Conservation (phyloP, 495 filamentous ascomycete genomes). For the Penicillium daleae region DNA sequence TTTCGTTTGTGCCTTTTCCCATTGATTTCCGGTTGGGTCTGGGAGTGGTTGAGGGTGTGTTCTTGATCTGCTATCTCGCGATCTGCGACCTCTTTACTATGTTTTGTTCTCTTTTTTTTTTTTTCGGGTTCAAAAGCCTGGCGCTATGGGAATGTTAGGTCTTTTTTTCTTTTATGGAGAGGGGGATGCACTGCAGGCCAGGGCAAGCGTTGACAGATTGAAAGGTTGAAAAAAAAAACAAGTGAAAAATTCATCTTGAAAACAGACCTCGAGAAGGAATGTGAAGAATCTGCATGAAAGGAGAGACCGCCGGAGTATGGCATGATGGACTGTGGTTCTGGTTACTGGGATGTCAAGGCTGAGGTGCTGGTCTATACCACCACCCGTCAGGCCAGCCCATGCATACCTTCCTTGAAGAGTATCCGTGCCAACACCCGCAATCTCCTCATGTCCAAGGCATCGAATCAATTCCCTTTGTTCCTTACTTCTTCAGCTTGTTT, state of each 20-base stretch:
- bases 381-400: neutral
- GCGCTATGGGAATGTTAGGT: conserved; percentile 41
- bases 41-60: conserved; percentile 1
- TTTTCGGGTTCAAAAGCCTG: conserved; percentile 45
- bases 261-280: neutral
- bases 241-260: neutral
- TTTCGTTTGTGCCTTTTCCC: conserved; percentile 18
- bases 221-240: conserved; percentile 3
- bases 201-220: conserved; percentile 20
- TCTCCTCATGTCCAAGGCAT: neutral
- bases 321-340: neutral
- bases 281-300: neutral
- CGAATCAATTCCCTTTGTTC: conserved; percentile 3
- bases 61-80: conserved; percentile 2
- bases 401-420: neutral
- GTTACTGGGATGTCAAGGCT: neutral
- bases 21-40: neutral
- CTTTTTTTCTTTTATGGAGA: conserved; percentile 10
- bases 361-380: neutral
- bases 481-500: conserved; percentile 9
- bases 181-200: conserved; percentile 32
- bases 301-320: neutral
- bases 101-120: conserved; percentile 18
- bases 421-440: neutral
- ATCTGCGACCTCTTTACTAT: neutral